Base-by-base conservation (phyloP, 108 stramenopile species). In the Discostella pseudostelligera region DNA sequence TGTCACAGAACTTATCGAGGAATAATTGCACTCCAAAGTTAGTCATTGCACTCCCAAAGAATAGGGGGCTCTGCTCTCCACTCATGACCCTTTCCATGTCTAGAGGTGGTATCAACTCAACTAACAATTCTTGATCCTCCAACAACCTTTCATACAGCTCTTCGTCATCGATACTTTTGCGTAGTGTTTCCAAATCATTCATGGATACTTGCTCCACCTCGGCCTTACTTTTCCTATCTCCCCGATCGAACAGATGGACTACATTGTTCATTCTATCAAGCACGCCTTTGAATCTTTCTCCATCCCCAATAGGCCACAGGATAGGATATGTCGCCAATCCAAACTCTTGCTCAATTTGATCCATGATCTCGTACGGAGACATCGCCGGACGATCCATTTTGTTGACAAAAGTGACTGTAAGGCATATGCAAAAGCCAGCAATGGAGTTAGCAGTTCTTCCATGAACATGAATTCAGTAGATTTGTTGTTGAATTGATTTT, bases 221-320 rank as follows among this genome's bases (percentile, higher is more conserved):
- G 1, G 87, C 86, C 59, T 92, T 92, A n/a, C 66, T 57, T 21
- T 76, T 57, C 40, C 78, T 69, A 21, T 58, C 82, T 1, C 80
- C 71, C 51, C 84, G 71, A 47, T 83, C 80, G 60, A 94, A 97
- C 49, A 97, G 69, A 68, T 96, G 92, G n/a, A 97, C 95, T 1
- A 81, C 66, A 66, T 88, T 85, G 3, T 80, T 78, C 45, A 85
- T 70, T 13, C 93, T 79, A 66, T 97, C 96, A 25, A 95, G 68
- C 12, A 97, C 93, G 7, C 97, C 97, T 76, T 96, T 91, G 76
- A 97, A 97, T 25, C 86, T 53, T 10, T 93, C 94, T 0, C 97
- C 97, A 72, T 96, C 95, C 20, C 97, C 97, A 71, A 97, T 97
- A 7, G 97, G 97, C 96, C 96, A 97, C n/a, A 95, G 59, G 40